phyloP scores from a whole-genome alignment of 495 filamentous ascomycete species.

The Massariosphaeria phaeospora region DNA sequence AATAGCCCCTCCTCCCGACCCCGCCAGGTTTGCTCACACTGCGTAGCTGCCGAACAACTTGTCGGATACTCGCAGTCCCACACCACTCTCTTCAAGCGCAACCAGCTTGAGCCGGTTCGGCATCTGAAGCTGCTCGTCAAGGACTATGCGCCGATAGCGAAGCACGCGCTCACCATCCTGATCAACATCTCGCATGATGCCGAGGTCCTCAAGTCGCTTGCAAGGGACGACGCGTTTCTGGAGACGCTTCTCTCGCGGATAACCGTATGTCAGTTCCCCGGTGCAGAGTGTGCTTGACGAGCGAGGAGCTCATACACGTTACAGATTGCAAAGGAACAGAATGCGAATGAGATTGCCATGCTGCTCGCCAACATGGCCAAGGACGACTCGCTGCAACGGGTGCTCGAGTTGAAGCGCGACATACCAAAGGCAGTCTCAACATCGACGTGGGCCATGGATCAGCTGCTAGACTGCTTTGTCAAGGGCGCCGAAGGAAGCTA shows the following conservation, averaged over 20 bases:
- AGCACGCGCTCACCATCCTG: constrained; percentile 86
- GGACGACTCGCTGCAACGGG: constrained; percentile 60
- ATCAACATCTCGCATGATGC: constrained; percentile 81
- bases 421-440: constrained; percentile 58
- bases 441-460: constrained; percentile 71
- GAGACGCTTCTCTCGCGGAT: constrained; percentile 65
- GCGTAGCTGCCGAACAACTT: constrained; percentile 71
- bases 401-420: constrained; percentile 59
- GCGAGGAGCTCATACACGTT: neutral
- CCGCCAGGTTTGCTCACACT: neutral
- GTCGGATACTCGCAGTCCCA: constrained; percentile 76
- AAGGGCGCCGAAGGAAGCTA: constrained; percentile 74
- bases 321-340: constrained; percentile 59
- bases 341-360: constrained; percentile 83
- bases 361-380: constrained; percentile 88
- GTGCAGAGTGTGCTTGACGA: neutral
- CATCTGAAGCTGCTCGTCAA: constrained; percentile 84
- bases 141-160: constrained; percentile 82
- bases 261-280: constrained; percentile 58
- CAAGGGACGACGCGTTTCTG: constrained; percentile 75
- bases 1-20: neutral
- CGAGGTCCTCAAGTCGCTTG: constrained; percentile 66
- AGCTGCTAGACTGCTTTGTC: constrained; percentile 92
- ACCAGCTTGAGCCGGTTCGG: constrained; percentile 71
- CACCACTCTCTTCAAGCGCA: constrained; percentile 75